Base-by-base conservation (phyloP, 768 basidiomycete genomes). In the Pisolithus tinctorius region DNA sequence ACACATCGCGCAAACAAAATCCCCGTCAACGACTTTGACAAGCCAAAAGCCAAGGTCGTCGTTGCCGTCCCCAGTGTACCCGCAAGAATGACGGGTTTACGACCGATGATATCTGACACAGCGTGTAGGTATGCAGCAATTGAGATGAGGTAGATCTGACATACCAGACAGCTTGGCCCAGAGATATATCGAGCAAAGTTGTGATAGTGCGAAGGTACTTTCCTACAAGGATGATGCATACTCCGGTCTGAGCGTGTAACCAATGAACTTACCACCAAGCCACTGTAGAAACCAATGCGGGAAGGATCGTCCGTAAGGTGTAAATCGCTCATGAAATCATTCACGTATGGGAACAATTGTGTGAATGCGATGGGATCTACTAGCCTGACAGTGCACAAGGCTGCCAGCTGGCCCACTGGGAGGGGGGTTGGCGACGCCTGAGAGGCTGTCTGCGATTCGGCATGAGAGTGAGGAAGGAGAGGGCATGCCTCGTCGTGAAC, bases 271-370 rank as follows among this genome's bases (percentile, higher is more conserved):
- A 82, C 82, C 50, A 83, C 77, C 37, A 84, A 47, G 13, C 84
- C 84, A 54, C 82, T 84, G 61, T 84, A 85, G 49, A 83, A 79
- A 2, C 83, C 84, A n/a, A 83, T 76, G 51, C 71, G 71, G 13
- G 79, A 79, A 4, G 75, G 75, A 55, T 80, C 71, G 42, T 76
- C 65, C 14, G 81, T 79, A 29, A 83, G 58, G 48, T 74, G 66
- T 0, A 85, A 65, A 37, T 73, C 72, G 10, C 68, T 69, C 47
- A 86, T 75, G 64, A 84, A 77, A 60, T 84, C 73, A 56, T 86
- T 85, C 51, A 86, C 74, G 57, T 83, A 86, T 1, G 84, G 83
- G 48, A 77, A 77, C 34, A 86, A 75, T 56, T 84, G 80, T 1
- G 77, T 75, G 65, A 80, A 82, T 4, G 76, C 74, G 17, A 86